These are phyloP conservation scores for Acacia crassicarpa DNA, from an alignment of 306 rosid species.

Conservation along the genomic window DNA sequence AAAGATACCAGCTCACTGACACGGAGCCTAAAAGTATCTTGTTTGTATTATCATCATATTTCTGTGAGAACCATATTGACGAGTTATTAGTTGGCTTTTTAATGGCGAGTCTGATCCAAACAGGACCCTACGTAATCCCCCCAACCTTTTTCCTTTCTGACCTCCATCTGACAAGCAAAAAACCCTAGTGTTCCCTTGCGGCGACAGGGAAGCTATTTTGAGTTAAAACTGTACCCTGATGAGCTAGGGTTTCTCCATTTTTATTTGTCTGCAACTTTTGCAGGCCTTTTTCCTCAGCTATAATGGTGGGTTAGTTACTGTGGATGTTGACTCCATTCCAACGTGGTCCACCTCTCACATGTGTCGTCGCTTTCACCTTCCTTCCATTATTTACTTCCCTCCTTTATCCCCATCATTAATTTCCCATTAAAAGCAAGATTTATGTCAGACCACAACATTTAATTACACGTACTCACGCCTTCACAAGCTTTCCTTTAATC, in stretches of 20 bases:
- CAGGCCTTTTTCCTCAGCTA: slow-evolving; percentile 48
- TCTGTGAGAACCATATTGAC: slow-evolving; percentile 17
- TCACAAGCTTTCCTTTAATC: neutral
- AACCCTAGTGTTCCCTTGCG: slow-evolving; percentile 42
- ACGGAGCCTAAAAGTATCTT: slow-evolving; percentile 25
- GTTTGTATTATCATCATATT: neutral
- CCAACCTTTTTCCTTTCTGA: slow-evolving; percentile 28
- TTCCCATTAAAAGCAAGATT: slow-evolving; percentile 29
- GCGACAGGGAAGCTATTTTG: slow-evolving; percentile 24
- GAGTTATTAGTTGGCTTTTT: slow-evolving; percentile 36
- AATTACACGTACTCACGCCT: neutral
- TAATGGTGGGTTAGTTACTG: slow-evolving; percentile 42
- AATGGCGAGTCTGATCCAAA: slow-evolving; percentile 33
- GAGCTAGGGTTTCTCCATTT: slow-evolving; percentile 45
- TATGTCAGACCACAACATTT: neutral
- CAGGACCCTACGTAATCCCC: neutral
- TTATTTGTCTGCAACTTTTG: slow-evolving; percentile 45
- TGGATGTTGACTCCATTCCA: slow-evolving; percentile 58
- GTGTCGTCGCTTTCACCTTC: slow-evolving; percentile 41
- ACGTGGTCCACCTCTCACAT: slow-evolving; percentile 33
- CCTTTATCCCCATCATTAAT: slow-evolving; percentile 27
- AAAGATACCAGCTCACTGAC: slow-evolving; percentile 19
- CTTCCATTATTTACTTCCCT: slow-evolving; percentile 20
- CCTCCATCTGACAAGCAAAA: slow-evolving; percentile 15
- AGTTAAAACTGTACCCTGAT: neutral